These are phyloP conservation scores for Platanthera guangdongensis DNA, from an alignment of 106 monocot species.

Conservation along the genomic window DNA sequence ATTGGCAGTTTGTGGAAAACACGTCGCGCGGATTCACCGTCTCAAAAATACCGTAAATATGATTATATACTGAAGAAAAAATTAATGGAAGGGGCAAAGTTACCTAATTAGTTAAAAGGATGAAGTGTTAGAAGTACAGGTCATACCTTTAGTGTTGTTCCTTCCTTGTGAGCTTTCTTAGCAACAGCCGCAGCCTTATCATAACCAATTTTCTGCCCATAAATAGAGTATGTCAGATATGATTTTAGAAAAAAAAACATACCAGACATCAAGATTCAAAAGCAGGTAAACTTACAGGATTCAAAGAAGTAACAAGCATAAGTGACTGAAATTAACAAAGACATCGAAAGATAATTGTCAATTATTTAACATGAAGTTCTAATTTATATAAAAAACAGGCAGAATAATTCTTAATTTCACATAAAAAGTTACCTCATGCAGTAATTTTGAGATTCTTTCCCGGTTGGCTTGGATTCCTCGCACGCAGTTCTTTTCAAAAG, in stretches of 20 bases:
- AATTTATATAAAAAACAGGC: neutral
- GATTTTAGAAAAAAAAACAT: neutral
- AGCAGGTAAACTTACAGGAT: slow-evolving; percentile 61
- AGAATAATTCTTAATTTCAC: neutral
- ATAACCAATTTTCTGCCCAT: slow-evolving; percentile 92
- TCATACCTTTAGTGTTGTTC: slow-evolving; percentile 54
- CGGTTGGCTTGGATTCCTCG: slow-evolving; percentile 88
- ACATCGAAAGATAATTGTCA: neutral
- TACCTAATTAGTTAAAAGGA: neutral
- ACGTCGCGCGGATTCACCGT: too few relatives aligned
- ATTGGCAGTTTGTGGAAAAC: too few relatives aligned
- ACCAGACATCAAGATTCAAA: neutral
- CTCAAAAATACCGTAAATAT: too few relatives aligned
- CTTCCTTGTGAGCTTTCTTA: slow-evolving; percentile 15
- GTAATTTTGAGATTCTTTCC: slow-evolving; percentile 72
- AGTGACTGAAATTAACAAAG: slow-evolving; percentile 43
- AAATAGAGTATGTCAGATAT: neutral
- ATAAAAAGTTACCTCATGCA: slow-evolving; percentile 65
- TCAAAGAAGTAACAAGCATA: slow-evolving; percentile 95
- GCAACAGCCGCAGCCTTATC: slow-evolving; percentile 98
- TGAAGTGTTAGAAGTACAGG: neutral
- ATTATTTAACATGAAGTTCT: neutral
- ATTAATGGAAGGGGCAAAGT: neutral
- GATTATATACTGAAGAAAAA: too few relatives aligned
- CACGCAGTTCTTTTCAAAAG: slow-evolving; percentile 98